Evolutionary conservation across 768 basidiomycete genomes (phyloP).

Genomic region (Rhizopogon vulgaris): DNA sequence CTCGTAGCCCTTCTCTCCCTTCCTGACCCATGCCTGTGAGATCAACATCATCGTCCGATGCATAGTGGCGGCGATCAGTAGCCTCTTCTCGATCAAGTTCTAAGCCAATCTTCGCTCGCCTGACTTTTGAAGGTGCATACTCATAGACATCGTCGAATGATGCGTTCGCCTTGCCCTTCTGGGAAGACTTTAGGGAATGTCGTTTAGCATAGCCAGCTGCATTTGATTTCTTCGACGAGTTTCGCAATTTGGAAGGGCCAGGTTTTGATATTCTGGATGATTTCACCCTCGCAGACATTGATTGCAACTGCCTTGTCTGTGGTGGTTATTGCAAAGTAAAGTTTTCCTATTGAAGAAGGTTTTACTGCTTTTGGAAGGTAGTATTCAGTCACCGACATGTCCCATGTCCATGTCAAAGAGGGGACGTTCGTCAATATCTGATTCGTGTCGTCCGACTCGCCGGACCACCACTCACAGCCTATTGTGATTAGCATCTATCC

Average conservation of each 20-base stretch:
- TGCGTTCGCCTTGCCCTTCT: slow-evolving; percentile 17
- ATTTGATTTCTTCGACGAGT: slow-evolving; percentile 28
- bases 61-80: slow-evolving; percentile 19
- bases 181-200: slow-evolving; percentile 35
- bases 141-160: slow-evolving; percentile 57
- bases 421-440: no score
- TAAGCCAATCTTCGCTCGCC: slow-evolving; percentile 47
- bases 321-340: slow-evolving; percentile 5
- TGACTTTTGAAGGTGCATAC: slow-evolving; percentile 41
- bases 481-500: no score
- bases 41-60: slow-evolving; percentile 36
- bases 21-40: slow-evolving; percentile 21
- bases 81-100: slow-evolving; percentile 53
- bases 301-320: not conserved
- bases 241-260: not conserved
- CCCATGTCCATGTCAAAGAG: no score
- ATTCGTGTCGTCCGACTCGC: no score
- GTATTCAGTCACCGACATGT: slow-evolving; percentile 1
- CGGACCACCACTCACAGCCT: no score
- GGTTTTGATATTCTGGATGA: slow-evolving; percentile 11
- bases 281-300: slow-evolving; percentile 12
- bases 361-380: slow-evolving; percentile 19
- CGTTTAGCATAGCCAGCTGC: slow-evolving; percentile 48
- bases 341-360: slow-evolving; percentile 2
- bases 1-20: slow-evolving; percentile 27